phyloP scores from a whole-genome alignment of 140 eudicot species.

The Flaveria floridana region DNA sequence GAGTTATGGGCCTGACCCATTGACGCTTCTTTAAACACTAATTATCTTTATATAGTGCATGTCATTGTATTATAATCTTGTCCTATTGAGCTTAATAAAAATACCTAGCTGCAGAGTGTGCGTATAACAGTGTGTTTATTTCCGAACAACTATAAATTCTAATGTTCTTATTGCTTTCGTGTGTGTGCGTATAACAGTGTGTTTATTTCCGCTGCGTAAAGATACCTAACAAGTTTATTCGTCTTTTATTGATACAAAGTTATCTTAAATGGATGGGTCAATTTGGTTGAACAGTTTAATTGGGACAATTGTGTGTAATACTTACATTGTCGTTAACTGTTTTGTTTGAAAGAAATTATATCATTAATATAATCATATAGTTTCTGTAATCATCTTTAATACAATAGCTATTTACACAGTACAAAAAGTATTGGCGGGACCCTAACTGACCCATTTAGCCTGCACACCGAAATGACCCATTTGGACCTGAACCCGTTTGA shows the following conservation, averaged over 20 bases:
- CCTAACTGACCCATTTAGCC: background rate
- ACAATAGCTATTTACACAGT: background rate
- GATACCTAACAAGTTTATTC: background rate
- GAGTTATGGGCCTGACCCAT: too few relatives aligned
- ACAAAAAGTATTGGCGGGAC: slow-evolving; percentile 1
- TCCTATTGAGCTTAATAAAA: too few relatives aligned
- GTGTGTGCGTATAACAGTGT: too few relatives aligned
- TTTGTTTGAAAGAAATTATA: background rate
- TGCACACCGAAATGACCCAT: background rate
- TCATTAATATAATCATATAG: background rate
- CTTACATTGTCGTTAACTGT: background rate
- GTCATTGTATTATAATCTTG: too few relatives aligned
- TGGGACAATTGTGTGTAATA: background rate
- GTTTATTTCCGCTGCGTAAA: too few relatives aligned
- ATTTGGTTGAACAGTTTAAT: background rate
- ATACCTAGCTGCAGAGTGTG: too few relatives aligned
- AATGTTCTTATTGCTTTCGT: too few relatives aligned
- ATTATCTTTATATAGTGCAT: too few relatives aligned
- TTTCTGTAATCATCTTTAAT: background rate
- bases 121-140: too few relatives aligned
- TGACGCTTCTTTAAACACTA: too few relatives aligned
- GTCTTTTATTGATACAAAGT: slow-evolving; percentile 3
- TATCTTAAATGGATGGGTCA: background rate
- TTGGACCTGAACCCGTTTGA: slow-evolving; percentile 6
- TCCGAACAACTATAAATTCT: too few relatives aligned